Evolutionary conservation across 352 stramenopile genomes (phyloP), one percentile per base, ranked within the genome.

Genomic region (Globisporangium cylindrosporum): DNA sequence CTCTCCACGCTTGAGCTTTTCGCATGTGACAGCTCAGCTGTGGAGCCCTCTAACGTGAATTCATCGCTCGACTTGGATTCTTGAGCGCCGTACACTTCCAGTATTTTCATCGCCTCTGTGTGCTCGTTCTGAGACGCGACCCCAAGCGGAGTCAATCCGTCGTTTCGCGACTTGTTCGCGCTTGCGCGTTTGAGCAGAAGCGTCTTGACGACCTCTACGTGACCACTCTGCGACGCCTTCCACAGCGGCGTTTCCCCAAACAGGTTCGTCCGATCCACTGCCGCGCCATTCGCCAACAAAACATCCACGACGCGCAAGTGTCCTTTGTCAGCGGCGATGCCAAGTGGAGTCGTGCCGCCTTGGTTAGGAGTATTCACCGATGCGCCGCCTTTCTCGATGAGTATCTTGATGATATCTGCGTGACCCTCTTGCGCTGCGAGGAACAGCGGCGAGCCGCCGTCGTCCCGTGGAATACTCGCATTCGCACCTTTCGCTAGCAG

Each of bases 161-260:
- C 55, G 8, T 20, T 22, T 6, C 57, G 34, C 34, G 51, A 1
- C 36, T 53, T 32, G 20, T 38, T 41, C 36, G 54, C 34, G 8
- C 24, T 36, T 15, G 38, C 62, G 20, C 62, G 53, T 46, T 54
- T 46, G 51, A 41, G 24, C 4, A 62, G 0, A 22, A 68, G 41
- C 25, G 22, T 3, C 41, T 51, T 46, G 41, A 64, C 51, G 34
- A 69, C 43, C 22, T 64, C 55, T 0, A 27, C 20, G n/a, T 69
- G 64, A 3, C 64, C 64, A 20, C 59, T 59, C 9, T 64, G 41
- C 8, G 64, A 63, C 18, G 64, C 64, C n/a, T 62, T 69, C 32
- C 55, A 64, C n/a, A 69, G 56, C 41, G 64, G 55, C 4, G 64
- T 64, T 43, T 57, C 41, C 1, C 41, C 55, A 34, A 55, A 22